Evolutionary conservation across 148 eudicot species (phyloP).

Genomic region (Oxyria digyna): DNA sequence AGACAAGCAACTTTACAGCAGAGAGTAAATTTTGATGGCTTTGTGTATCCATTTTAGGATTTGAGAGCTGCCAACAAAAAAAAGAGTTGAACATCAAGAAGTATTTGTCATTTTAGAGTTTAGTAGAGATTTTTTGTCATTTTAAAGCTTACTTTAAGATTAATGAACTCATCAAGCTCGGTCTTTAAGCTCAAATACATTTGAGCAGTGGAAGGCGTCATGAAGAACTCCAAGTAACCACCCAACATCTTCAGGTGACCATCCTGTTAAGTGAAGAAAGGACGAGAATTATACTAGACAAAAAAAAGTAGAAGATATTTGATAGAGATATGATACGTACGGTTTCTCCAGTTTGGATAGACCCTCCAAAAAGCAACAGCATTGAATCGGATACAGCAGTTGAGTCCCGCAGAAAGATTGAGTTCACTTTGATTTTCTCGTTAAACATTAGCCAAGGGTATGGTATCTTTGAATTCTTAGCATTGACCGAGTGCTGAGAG

Average conservation of each 20-base stretch:
- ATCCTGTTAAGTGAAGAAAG: constrained; percentile 33
- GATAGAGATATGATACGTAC: constrained; percentile 25
- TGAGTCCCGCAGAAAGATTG: constrained; percentile 86
- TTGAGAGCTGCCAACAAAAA: constrained; percentile 46
- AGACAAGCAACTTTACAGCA: constrained; percentile 53
- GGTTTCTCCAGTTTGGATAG: constrained; percentile 49
- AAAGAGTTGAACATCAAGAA: background rate
- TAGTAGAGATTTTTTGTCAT: no score
- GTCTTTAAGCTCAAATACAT: constrained; percentile 58
- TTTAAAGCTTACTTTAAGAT: constrained; percentile 58
- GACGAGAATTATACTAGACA: background rate
- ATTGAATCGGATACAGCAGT: constrained; percentile 86
- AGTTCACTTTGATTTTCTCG: constrained; percentile 89
- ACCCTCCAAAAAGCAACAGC: constrained; percentile 82
- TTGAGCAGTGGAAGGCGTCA: constrained; percentile 62
- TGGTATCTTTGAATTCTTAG: constrained; percentile 63
- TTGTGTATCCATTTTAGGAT: constrained; percentile 53
- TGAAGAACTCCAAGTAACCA: constrained; percentile 87
- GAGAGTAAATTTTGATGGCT: constrained; percentile 49
- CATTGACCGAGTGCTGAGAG: constrained; percentile 44
- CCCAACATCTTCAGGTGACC: constrained; percentile 92
- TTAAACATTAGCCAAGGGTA: constrained; percentile 95
- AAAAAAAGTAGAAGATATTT: background rate
- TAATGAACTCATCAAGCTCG: constrained; percentile 75
- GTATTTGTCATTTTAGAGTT: no score